A percentile compares a stretch with the other conserved stretches of the same genome.
Conservation (phyloP, 108 stramenopile species). For the Conticribra weissflogii region DNA sequence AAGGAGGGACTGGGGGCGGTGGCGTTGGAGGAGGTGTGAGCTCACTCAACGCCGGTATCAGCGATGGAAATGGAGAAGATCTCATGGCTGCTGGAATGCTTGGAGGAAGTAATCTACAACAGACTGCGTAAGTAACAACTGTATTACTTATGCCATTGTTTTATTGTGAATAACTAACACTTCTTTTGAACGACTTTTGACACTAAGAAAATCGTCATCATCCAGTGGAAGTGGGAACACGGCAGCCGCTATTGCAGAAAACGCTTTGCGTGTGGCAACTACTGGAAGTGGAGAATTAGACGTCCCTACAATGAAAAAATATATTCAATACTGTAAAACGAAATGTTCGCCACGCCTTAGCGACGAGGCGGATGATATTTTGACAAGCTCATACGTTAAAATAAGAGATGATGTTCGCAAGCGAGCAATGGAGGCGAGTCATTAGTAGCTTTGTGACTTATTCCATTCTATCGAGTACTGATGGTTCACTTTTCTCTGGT, state of each 20-base stretch:
- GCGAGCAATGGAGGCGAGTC: conserved; percentile 51
- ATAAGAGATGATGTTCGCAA: conserved; percentile 93
- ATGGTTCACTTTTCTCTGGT: neutral
- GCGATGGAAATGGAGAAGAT: conserved; percentile 44
- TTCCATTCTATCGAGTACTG: neutral
- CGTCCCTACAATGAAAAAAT: conserved; percentile 96
- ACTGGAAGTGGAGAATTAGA: conserved; percentile 88
- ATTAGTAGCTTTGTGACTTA: neutral
- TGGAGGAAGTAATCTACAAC: conserved; percentile 43
- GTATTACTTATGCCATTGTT: neutral
- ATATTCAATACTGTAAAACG: conserved; percentile 94
- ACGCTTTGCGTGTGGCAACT: conserved; percentile 78
- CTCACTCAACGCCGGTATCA: conserved; percentile 28
- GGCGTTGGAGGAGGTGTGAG: conserved; percentile 31
- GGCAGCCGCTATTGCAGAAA: conserved; percentile 86
- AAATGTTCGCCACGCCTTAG: conserved; percentile 91
- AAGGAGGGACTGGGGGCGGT: conserved; percentile 37
- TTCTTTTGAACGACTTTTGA: neutral
- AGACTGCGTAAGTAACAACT: conserved; percentile 39
- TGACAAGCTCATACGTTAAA: conserved; percentile 92
- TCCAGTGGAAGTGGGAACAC: conserved; percentile 57
- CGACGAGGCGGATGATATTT: conserved; percentile 86
- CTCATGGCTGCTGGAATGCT: conserved; percentile 50
- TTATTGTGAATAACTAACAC: too few species aligned
- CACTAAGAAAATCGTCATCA: conserved; percentile 37